Evolutionary conservation across 2,329 filamentous ascomycete species (phyloP), one percentile per base, ranked within the genome.

Genomic region (Ceratocystis cubensis): DNA sequence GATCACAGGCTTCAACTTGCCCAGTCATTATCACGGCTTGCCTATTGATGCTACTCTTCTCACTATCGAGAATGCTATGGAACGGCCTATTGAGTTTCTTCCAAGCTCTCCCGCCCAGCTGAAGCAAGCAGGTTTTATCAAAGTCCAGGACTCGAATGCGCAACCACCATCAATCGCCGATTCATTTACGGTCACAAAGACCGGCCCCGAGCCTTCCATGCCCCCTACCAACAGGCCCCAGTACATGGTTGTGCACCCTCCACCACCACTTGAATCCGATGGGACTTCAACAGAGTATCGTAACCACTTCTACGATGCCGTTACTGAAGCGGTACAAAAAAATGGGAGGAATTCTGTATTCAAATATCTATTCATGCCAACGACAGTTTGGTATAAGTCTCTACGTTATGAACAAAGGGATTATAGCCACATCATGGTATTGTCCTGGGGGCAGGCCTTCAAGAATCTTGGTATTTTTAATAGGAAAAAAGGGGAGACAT

Each of bases 11-110:
- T 73, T 74, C 62, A 70, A 73, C 20, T 46, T 68, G 28, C 50
- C 64, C 5, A 37, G 33, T 15, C 30, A 68, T n/a, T 66, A 62
- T 28, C 28, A 59, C 22, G 22, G 70, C 0, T 71, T 76, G 20
- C 74, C 75, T 2, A 63, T 83, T 22, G 80, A 83, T 56, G 69
- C 73, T 2, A 79, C 80, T 0, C 71, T 80, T 4, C 67, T 72
- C 2, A 76, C 75, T 46, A 62, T 83, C 1, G 63, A 73, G 0
- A 65, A 66, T 3, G 70, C 80, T 65, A 64, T 75, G 7, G 5
- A 66, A 0, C 71, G 79, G 3, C 62, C 75, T 7, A 76, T 69
- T 63, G 30, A 68, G 0, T 74, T 71, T 67, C 45, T 82, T 4
- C 80, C 81, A 0, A 71, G 75, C 3, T 69, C 69, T 0, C 70